Percentiles rank a stretch among this genome's conserved stretches.
Evolutionary conservation across 768 basidiomycete genomes (phyloP).

Genomic region (Suillus discolor): DNA sequence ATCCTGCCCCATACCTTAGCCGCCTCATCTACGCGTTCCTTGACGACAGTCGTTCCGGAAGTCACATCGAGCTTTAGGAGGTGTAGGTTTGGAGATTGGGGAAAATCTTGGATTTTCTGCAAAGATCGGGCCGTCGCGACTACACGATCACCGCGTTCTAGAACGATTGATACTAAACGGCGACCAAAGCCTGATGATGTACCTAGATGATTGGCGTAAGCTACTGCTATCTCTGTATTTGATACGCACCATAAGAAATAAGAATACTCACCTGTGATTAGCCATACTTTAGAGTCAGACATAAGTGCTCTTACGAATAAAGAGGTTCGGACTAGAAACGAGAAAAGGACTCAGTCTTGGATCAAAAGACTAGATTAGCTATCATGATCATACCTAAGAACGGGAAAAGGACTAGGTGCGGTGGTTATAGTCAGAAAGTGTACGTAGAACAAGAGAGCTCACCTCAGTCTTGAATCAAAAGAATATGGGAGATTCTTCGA

Average conservation of each 20-base stretch:
- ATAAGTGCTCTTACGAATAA: too few species aligned
- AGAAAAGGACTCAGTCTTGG: too few species aligned
- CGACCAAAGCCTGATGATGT: constrained; percentile 64
- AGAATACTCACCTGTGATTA: constrained; percentile 23
- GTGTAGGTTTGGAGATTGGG: constrained; percentile 36
- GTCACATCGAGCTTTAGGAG: constrained; percentile 55
- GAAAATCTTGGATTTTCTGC: constrained; percentile 41
- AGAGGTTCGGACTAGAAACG: too few species aligned
- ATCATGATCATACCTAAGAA: too few species aligned
- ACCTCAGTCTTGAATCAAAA: too few species aligned
- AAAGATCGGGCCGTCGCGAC: constrained; percentile 57
- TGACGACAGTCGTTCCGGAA: constrained; percentile 43
- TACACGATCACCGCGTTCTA: constrained; percentile 61
- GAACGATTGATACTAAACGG: constrained; percentile 47
- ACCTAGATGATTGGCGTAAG: constrained; percentile 34
- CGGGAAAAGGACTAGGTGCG: too few species aligned
- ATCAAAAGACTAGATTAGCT: too few species aligned
- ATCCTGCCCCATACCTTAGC: constrained; percentile 54
- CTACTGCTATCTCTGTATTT: neutral
- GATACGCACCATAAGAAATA: neutral
- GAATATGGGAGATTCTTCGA: too few species aligned
- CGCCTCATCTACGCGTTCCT: constrained; percentile 44
- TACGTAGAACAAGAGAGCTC: too few species aligned
- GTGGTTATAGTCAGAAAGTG: too few species aligned
- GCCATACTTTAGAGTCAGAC: constrained; percentile 18